Conservation (phyloP, 371 early-diverging fungal species). For the Blakeslea trispora region DNA sequence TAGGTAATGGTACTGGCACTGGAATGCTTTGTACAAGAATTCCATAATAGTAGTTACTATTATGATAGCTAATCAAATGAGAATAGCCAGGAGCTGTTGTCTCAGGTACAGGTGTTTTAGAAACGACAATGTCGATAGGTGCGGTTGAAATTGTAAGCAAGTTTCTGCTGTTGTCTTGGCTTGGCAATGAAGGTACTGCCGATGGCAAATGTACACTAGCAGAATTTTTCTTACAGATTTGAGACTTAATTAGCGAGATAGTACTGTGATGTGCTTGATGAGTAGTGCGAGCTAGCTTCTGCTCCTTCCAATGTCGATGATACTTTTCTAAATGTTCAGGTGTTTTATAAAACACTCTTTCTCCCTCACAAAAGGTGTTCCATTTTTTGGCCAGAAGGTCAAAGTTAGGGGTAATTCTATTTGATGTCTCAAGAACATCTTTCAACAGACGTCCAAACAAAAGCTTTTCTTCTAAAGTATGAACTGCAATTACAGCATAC, state of each 20-base stretch:
- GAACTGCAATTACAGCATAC: conserved; percentile 3
- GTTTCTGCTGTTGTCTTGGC: no score
- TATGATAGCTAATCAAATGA: no score
- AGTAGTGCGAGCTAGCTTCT: neutral
- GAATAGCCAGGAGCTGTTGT: no score
- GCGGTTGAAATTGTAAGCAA: no score
- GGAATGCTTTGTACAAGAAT: no score
- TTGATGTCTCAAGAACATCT: no score
- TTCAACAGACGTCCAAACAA: neutral
- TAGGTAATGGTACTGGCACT: no score
- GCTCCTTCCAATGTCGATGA: neutral
- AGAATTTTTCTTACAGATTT: neutral
- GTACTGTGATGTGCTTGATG: neutral
- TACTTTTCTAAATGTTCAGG: conserved; percentile 1
- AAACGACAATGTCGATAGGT: no score
- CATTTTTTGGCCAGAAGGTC: neutral
- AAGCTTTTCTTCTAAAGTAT: neutral
- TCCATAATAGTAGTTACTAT: no score
- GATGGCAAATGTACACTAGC: no score
- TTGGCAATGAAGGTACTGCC: no score
- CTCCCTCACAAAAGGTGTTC: neutral
- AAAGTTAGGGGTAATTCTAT: neutral
- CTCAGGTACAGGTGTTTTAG: no score
- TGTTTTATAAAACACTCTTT: neutral
- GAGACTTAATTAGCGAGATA: neutral